phyloP scores from a whole-genome alignment of 2,329 filamentous ascomycete species.

The Fusarium acutatum region DNA sequence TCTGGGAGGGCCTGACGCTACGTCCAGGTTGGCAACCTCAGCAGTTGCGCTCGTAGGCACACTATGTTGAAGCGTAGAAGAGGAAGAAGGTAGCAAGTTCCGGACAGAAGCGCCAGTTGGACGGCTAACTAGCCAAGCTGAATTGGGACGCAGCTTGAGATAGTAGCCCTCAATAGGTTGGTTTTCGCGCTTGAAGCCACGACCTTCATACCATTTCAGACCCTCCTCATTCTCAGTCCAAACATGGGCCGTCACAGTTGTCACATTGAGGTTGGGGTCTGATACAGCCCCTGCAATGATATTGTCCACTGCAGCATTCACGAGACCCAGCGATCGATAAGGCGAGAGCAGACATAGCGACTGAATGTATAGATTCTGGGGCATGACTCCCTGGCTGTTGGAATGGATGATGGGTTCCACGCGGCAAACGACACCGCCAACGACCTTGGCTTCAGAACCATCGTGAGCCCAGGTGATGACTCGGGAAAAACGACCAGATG shows the following conservation, averaged over 20 bases:
- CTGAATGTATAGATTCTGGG: conserved; percentile 69
- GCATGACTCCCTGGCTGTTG: conserved; percentile 17
- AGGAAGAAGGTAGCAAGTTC: conserved; percentile 33
- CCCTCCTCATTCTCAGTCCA: conserved; percentile 74
- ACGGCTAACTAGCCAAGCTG: conserved; percentile 67
- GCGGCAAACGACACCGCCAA: conserved; percentile 71
- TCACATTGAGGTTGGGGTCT: conserved; percentile 50
- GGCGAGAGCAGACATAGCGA: conserved; percentile 70
- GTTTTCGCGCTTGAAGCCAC: conserved; percentile 62
- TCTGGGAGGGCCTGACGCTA: conserved; percentile 37
- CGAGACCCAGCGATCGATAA: conserved; percentile 68
- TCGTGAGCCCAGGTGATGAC: conserved; percentile 65
- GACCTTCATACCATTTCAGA: conserved; percentile 67
- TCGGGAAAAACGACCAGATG: conserved; percentile 65
- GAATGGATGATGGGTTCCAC: conserved; percentile 54
- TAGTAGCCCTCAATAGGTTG: conserved; percentile 67
- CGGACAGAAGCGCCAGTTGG: conserved; percentile 47
- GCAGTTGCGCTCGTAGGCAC: conserved; percentile 43
- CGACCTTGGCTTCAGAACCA: conserved; percentile 56
- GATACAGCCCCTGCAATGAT: conserved; percentile 53
- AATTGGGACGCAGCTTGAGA: conserved; percentile 66
- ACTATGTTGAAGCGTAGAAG: conserved; percentile 17
- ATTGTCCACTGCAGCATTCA: conserved; percentile 64
- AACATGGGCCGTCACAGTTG: conserved; percentile 69
- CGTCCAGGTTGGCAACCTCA: conserved; percentile 45